Evolutionary conservation across 192 early-diverging fungal species (phyloP).

Genomic region (Physocladia obscura): DNA sequence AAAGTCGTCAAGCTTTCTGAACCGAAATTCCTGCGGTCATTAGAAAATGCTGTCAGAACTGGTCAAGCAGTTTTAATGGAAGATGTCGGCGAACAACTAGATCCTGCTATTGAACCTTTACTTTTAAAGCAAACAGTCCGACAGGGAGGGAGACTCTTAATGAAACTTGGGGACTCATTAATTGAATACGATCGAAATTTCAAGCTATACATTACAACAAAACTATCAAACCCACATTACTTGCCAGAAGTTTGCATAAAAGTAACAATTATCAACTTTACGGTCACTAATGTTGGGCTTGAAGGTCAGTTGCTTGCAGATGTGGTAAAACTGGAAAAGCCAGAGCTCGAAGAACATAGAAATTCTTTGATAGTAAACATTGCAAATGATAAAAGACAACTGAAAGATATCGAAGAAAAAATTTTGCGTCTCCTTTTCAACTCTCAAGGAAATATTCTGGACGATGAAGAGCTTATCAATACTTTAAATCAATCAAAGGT

Average conservation of each 20-base stretch:
- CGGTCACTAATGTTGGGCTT: constrained; percentile 59
- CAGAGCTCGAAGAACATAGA: constrained; percentile 65
- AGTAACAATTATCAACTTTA: constrained; percentile 68
- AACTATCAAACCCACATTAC: constrained; percentile 64
- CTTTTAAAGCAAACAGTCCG: constrained; percentile 61
- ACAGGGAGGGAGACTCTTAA: constrained; percentile 56
- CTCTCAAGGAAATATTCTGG: constrained; percentile 63
- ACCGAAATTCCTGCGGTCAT: constrained; percentile 56
- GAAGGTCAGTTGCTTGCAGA: constrained; percentile 63
- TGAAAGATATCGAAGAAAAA: constrained; percentile 66
- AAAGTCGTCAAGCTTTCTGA: constrained; percentile 58
- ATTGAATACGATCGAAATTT: constrained; percentile 67
- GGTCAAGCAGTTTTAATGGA: constrained; percentile 60
- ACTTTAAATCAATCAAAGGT: constrained; percentile 66
- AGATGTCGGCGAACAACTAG: constrained; percentile 61
- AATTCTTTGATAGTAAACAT: constrained; percentile 63
- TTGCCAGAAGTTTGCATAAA: constrained; percentile 67
- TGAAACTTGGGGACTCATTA: constrained; percentile 62
- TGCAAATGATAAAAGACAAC: constrained; percentile 58
- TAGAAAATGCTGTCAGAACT: constrained; percentile 64
- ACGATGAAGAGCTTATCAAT: constrained; percentile 65
- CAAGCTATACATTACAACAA: constrained; percentile 64
- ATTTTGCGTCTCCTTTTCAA: constrained; percentile 64
- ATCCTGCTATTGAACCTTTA: constrained; percentile 61
- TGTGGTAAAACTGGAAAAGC: constrained; percentile 58